Base-by-base conservation (phyloP, 257 asterid genomes). In the Fraxinus excelsior region DNA sequence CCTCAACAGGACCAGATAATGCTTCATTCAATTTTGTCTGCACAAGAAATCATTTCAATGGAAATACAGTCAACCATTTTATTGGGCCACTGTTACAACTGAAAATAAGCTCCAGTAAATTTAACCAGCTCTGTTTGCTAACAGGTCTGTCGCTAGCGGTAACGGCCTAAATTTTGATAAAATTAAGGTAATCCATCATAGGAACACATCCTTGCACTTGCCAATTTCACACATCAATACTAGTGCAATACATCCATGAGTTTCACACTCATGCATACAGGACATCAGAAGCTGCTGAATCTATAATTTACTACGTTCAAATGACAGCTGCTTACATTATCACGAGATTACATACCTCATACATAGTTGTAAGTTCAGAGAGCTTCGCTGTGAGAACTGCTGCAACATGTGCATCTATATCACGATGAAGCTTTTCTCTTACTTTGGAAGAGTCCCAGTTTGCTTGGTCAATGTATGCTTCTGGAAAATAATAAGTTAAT, bases 381-480 rank as follows among this genome's bases (percentile, higher is more conserved):
- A 96, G 88, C 87, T 91, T 92, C 81, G 91, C 80, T 38, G 78
- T 79, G 78, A 96, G 87, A 83, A 94, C 93, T 70, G 91, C 72
- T 70, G 85, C 87, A 79, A 88, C 73, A 82, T 96, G 97, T 46
- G 90, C 96, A 84, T 94, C 97, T 82, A 96, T 86, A 79, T 96
- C 99, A 65, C 98, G 97, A 60, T 75, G 82, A 79, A 96, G 88
- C 84, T 96, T 96, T 78, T 94, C 97, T 83, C 94, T 90, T 81
- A 91, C 92, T 87, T 90, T 92, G 49, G 96, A 88, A 31, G 97
- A 79, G 82, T 94, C 97, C 98, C 97, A 96, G 51, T 88, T 90
- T 34, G 97, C 98, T 83, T 87, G 99, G 64, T 85, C 90, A 79
- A 96, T 86, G 58, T 85, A 81, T 67, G 88, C 96, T 12, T 86